A percentile compares a stretch with the other conserved stretches of the same genome.
These are phyloP conservation scores for Myriangium duriaei DNA, from an alignment of 2,329 filamentous ascomycete species.

Conservation along the genomic window DNA sequence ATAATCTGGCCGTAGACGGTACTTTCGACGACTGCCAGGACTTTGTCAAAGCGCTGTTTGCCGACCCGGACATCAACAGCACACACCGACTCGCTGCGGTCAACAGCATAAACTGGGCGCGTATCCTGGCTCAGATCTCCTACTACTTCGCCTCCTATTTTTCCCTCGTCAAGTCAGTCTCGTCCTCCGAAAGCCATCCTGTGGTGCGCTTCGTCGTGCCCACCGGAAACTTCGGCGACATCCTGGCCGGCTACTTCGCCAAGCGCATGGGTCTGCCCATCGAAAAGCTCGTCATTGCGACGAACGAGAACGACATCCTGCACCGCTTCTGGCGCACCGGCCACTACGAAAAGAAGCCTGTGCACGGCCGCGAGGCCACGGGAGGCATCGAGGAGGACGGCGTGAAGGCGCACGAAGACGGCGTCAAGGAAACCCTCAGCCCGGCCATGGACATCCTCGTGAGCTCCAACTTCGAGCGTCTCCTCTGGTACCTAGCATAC, in stretches of 20 bases:
- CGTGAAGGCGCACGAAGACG: conserved; percentile 50
- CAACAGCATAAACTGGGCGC: conserved; percentile 93
- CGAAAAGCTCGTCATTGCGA: conserved; percentile 82
- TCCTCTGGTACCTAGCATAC: conserved; percentile 86
- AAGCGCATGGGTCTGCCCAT: conserved; percentile 77
- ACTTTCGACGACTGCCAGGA: conserved; percentile 98
- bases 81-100: conserved; percentile 79
- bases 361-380: conserved; percentile 44
- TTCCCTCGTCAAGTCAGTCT: conserved; percentile 49
- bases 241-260: conserved; percentile 87
- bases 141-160: conserved; percentile 98
- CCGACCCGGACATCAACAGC: conserved; percentile 70
- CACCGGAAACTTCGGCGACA: conserved; percentile 93
- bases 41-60: conserved; percentile 87
- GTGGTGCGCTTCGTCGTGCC: conserved; percentile 79
- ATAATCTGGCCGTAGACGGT: conserved; percentile 79
- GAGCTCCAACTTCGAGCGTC: conserved; percentile 88
- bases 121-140: conserved; percentile 90
- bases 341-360: conserved; percentile 72
- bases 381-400: conserved; percentile 44
- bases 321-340: conserved; percentile 90
- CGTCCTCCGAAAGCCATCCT: conserved; percentile 45
- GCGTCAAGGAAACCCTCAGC: conserved; percentile 80
- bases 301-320: conserved; percentile 95
- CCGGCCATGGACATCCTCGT: conserved; percentile 98